Conservation (phyloP, 1,139 yeast species). For the Zygoascus meyerae region DNA sequence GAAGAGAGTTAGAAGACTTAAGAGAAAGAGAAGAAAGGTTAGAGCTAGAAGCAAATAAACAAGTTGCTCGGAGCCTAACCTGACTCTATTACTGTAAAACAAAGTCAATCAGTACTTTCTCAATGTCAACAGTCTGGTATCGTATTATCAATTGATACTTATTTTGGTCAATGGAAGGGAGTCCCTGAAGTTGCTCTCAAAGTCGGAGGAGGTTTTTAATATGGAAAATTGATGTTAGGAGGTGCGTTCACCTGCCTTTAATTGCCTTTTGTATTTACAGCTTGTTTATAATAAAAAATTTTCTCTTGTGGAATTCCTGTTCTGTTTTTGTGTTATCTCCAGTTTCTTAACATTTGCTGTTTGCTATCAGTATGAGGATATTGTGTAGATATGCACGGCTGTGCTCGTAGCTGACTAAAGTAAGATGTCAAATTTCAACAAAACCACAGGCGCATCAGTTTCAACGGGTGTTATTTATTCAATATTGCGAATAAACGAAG, state of each 20-base stretch:
- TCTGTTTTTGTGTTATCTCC: not conserved
- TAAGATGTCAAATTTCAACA: no score
- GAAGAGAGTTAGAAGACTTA: slow-evolving; percentile 99
- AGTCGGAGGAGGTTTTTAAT: slow-evolving; percentile 1
- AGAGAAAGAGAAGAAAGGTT: slow-evolving; percentile 99
- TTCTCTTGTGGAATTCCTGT: not conserved
- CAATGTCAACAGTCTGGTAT: slow-evolving; percentile 3
- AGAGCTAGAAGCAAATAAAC: slow-evolving; percentile 68
- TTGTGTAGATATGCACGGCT: no score
- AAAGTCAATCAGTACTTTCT: not conserved
- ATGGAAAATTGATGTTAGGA: slow-evolving; percentile 5
- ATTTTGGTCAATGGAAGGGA: slow-evolving; percentile 4
- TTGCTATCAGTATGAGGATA: no score
- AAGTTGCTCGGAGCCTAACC: slow-evolving; percentile 4
- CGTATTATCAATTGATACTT: slow-evolving; percentile 2
- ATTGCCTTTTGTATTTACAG: slow-evolving; percentile 1
- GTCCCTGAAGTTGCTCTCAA: slow-evolving; percentile 4
- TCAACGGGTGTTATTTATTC: slow-evolving; percentile 14
- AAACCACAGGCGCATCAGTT: no score
- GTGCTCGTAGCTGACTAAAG: no score
- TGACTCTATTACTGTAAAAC: slow-evolving; percentile 2
- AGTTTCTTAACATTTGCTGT: not conserved
- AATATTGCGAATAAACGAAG: slow-evolving; percentile 80
- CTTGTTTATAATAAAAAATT: slow-evolving; percentile 10
- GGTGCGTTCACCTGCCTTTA: slow-evolving; percentile 3